phyloP scores from a whole-genome alignment of 2,329 filamentous ascomycete genomes.

The Pseudogymnoascus sp. region DNA sequence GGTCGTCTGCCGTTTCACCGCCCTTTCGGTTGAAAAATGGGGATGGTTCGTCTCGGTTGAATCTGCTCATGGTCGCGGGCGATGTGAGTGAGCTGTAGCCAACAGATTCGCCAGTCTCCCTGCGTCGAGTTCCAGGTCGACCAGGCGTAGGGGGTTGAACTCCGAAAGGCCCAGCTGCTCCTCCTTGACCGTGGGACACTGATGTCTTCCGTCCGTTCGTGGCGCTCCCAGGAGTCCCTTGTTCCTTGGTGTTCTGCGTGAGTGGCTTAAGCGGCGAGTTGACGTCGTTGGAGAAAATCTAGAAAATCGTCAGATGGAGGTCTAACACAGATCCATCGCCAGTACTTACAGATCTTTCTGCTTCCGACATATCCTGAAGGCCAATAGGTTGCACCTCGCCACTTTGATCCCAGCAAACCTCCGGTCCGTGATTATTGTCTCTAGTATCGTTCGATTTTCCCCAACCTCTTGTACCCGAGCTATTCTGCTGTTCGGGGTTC shows the following conservation, averaged over 20 bases:
- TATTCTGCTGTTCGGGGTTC: constrained; percentile 68
- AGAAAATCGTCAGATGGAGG: constrained; percentile 24
- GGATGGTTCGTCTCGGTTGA: constrained; percentile 54
- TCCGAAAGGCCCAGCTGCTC: constrained; percentile 53
- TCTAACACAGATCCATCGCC: constrained; percentile 12
- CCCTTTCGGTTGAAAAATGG: constrained; percentile 51
- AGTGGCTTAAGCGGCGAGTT: constrained; percentile 90
- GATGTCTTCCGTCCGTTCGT: constrained; percentile 73
- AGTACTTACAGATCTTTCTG: constrained; percentile 52
- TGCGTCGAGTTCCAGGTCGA: constrained; percentile 69
- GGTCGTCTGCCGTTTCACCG: constrained; percentile 35
- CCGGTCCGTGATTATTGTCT: constrained; percentile 70
- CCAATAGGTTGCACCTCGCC: constrained; percentile 66
- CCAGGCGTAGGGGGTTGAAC: constrained; percentile 65
- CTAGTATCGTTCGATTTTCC: constrained; percentile 70
- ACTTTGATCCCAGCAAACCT: constrained; percentile 79
- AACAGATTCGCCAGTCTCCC: constrained; percentile 70
- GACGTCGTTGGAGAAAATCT: constrained; percentile 79
- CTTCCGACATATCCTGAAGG: constrained; percentile 59
- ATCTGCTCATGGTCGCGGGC: constrained; percentile 52
- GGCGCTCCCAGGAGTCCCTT: constrained; percentile 48
- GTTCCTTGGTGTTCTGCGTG: constrained; percentile 55
- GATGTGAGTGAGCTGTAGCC: constrained; percentile 53
- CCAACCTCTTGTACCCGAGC: constrained; percentile 56
- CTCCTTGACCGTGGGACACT: constrained; percentile 58